Evolutionary conservation across 2,329 filamentous ascomycete species (phyloP).

Genomic region (Tolypocladium cylindrosporum): DNA sequence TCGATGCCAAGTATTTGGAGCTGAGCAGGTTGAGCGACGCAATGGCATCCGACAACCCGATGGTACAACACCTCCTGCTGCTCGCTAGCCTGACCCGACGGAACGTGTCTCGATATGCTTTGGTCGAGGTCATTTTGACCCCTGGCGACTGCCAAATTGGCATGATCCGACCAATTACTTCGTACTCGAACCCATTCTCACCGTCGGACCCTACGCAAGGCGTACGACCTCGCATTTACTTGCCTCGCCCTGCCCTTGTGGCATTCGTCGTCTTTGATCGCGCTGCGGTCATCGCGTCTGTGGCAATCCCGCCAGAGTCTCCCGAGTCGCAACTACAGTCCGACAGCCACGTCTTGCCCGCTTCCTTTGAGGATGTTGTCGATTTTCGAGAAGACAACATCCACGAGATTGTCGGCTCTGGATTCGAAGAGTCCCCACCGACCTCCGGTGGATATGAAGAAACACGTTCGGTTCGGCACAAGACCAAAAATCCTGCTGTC

Average conservation of each 20-base stretch:
- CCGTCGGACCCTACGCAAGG: constrained; percentile 22
- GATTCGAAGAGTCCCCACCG: constrained; percentile 47
- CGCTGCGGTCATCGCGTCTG: constrained; percentile 67
- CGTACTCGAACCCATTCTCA: constrained; percentile 47
- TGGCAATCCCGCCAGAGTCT: constrained; percentile 55
- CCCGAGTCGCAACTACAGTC: constrained; percentile 67
- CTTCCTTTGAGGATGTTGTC: constrained; percentile 77
- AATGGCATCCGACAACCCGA: constrained; percentile 37
- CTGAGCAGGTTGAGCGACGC: constrained; percentile 41
- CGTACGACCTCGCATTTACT: constrained; percentile 54
- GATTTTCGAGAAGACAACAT: constrained; percentile 61
- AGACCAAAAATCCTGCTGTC: constrained; percentile 51
- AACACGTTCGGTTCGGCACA: constrained; percentile 38
- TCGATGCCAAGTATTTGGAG: constrained; percentile 39
- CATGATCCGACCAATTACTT: constrained; percentile 58
- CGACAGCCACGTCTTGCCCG: constrained; percentile 51
- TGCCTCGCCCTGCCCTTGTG: constrained; percentile 70
- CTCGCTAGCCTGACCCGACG: constrained; percentile 48
- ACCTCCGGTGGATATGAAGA: constrained; percentile 29
- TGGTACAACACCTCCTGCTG: constrained; percentile 48
- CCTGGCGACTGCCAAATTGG: constrained; percentile 45
- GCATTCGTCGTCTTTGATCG: constrained; percentile 75
- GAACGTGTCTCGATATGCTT: constrained; percentile 52
- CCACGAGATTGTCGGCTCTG: constrained; percentile 54
- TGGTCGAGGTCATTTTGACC: constrained; percentile 62